Evolutionary conservation across 345 rosid species (phyloP).

Genomic region (Lepidium africanum): DNA sequence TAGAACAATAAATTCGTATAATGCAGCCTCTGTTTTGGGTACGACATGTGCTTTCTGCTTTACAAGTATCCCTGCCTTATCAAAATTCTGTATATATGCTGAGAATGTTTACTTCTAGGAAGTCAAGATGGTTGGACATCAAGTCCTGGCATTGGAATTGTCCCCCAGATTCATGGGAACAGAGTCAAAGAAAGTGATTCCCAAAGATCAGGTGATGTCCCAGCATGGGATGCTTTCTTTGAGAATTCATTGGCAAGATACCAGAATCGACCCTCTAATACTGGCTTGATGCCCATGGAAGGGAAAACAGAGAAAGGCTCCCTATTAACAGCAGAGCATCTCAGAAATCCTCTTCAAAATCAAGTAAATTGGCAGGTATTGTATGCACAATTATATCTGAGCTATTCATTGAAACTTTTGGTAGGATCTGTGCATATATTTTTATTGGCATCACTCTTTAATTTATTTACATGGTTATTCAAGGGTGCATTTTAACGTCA

Average conservation of each 20-base stretch:
- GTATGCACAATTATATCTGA: neutral
- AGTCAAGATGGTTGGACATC: slow-evolving; percentile 33
- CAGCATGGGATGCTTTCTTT: slow-evolving; percentile 63
- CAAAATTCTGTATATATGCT: slow-evolving; percentile 1
- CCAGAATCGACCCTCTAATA: slow-evolving; percentile 23
- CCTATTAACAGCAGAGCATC: slow-evolving; percentile 28
- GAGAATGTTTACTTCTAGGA: slow-evolving; percentile 29
- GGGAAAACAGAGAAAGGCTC: slow-evolving; percentile 27
- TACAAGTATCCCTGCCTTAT: neutral
- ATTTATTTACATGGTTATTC: neutral
- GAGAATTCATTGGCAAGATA: slow-evolving; percentile 38
- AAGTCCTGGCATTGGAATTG: slow-evolving; percentile 20
- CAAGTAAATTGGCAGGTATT: slow-evolving; percentile 73
- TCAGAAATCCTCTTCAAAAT: slow-evolving; percentile 33
- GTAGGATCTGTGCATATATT: neutral
- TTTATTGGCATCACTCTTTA: neutral
- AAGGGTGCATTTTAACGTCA: neutral
- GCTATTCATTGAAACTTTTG: neutral
- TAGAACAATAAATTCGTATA: slow-evolving; percentile 28
- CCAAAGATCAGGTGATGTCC: slow-evolving; percentile 45
- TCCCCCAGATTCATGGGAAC: slow-evolving; percentile 34
- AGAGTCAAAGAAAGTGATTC: slow-evolving; percentile 36
- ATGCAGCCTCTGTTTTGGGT: slow-evolving; percentile 37
- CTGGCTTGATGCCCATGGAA: slow-evolving; percentile 18
- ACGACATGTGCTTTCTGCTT: slow-evolving; percentile 10